Base-by-base conservation (phyloP, 2,329 filamentous ascomycete genomes). In the Fusarium ambrosium region DNA sequence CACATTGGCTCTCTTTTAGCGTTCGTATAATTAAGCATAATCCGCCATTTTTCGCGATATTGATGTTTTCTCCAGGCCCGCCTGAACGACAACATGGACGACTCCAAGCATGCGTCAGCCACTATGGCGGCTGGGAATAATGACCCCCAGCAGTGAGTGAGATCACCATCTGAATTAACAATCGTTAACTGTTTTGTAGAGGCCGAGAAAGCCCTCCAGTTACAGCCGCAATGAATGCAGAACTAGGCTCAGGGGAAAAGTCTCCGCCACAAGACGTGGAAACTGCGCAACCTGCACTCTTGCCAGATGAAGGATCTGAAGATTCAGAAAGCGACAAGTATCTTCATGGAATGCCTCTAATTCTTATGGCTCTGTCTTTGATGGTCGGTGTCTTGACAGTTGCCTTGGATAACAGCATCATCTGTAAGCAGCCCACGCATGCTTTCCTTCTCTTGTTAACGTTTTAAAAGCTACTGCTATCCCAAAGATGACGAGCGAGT, bases 401-500 rank as follows among this genome's bases (percentile, higher is more conserved):
- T 6, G 72, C 76, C 4, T 20, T 79, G 1, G 78, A 79, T 51
- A 79, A 74, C 10, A 78, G 62, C 45, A 78, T 79, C 45, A 71
- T 77, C 18, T 74, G 77, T 61, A 32, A 10, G 68, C 1, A 11
- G 6, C 1, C 3, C 8, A 1, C 4, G 1, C 1, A 4, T 1
- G 22, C 3, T 1, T 5, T 2, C 0, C 8, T 6, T 6, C 11
- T 3, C 2, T 6, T 13, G 0, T 36, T 77, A 6, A 75, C 39
- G 2, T 1, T 1, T 4, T 9, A 2, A 4, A 66, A 78, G 76
- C 77, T 2, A 80, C 74, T 18, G 78, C 77, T 11, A 80, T 79
- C 11, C 79, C 75, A 2, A 73, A 76, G 6, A 80, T 81, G 1
- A 79, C 73, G 0, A 77, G 75, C 18, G 73, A 78, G 6, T 79